Evolutionary conservation across 106 monocot genomes (phyloP), one percentile per base, ranked within the genome.

Genomic region (Dendrobium nobile): DNA sequence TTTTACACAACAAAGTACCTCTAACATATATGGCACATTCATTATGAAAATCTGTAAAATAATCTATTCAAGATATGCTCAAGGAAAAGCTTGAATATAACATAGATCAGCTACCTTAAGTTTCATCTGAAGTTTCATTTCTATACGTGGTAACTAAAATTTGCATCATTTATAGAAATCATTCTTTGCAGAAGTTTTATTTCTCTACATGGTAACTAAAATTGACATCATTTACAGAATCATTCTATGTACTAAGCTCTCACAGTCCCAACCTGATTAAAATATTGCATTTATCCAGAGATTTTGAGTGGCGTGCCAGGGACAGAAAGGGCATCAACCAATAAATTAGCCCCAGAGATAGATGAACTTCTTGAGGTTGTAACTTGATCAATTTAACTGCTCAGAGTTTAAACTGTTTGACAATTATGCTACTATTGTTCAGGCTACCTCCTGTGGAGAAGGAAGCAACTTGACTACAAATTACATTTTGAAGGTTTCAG

Each of bases 401-500:
- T 16, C 51, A 33, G 4, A 47, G 27, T 78, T 40, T 68, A 10
- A 0, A 73, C 41, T 24, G 43, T 73, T 61, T 41, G 45, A 79
- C 28, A 31, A 41, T 42, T 43, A 67, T 18, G 37, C 47, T 48
- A 41, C 4, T 72, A 9, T 61, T 82, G 5, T 47, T 37, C 55
- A 86, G 86, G 82, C 82, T 17, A 82, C 72, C 72, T 76, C 85
- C 24, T 78, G 75, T 75, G 79, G 74, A 81, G 84, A 76, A 73
- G 81, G 68, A 81, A 55, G 37, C 41, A 88, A 86, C 65, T 65
- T 84, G 78, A 86, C 83, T 42, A 85, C 82, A 55, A 83, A 78
- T 58, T 88, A 88, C 68, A 47, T 88, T 54, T 41, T 88, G 27
- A 86, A 88, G 88, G 88, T 86, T 81, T 73, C 17, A 37, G 47